A percentile compares a stretch with the other conserved stretches of the same genome.
Evolutionary conservation across 2,329 filamentous ascomycete genomes (phyloP).

Genomic region (Penicillium sumatraense): DNA sequence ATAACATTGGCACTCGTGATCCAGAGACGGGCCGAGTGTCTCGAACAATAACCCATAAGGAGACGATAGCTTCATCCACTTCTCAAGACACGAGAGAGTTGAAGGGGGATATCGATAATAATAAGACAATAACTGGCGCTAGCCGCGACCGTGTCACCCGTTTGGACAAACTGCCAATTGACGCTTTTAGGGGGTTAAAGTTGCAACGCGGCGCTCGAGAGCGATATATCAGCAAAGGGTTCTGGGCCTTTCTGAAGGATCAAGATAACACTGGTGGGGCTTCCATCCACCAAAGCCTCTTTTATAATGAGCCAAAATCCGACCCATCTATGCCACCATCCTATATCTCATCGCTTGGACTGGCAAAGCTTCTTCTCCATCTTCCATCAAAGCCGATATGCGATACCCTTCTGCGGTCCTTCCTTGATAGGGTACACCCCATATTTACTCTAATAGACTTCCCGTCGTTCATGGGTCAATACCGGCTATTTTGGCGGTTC

Average conservation of each 20-base stretch:
- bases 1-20: slow-evolving; percentile 7
- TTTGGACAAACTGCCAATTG: not conserved
- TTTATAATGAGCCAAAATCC: not conserved
- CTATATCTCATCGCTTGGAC: not conserved
- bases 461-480: slow-evolving; percentile 7
- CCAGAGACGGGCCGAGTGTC: slow-evolving; percentile 4
- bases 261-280: not conserved
- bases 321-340: not conserved
- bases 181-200: not conserved
- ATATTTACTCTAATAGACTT: slow-evolving; percentile 10
- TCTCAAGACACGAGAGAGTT: not conserved
- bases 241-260: slow-evolving; percentile 9
- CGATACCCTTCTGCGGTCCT: slow-evolving; percentile 3
- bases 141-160: not conserved
- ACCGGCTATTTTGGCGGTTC: slow-evolving; percentile 15
- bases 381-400: slow-evolving; percentile 3
- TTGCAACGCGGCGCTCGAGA: not conserved
- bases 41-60: not conserved
- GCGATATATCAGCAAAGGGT: slow-evolving; percentile 4
- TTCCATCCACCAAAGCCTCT: slow-evolving; percentile 5
- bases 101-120: not conserved
- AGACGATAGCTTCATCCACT: not conserved
- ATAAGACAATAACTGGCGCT: not conserved
- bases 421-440: slow-evolving; percentile 9
- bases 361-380: not conserved